Base-by-base conservation (phyloP, 495 filamentous ascomycete genomes). In the Beverwykella pulmonaria region DNA sequence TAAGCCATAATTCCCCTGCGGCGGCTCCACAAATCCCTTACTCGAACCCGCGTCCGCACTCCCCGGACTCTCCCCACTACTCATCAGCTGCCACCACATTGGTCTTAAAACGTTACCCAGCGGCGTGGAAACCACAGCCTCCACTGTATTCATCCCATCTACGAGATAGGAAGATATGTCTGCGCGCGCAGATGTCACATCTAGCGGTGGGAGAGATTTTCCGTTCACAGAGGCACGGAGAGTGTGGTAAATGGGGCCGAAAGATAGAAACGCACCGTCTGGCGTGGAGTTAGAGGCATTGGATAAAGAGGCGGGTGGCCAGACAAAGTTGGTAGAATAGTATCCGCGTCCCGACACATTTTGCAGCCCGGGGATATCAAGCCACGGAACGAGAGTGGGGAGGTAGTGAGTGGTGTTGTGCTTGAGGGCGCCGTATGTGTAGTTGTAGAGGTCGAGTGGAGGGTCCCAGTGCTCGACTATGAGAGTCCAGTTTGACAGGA, bases 281-380 rank as follows among this genome's bases (percentile, higher is more conserved):
- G 26, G 36, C n/a, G 55, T 59, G 10, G 34, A 23, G 23, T 53
- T 27, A 20, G 44, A 26, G 76, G 63, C 3, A 60, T 63, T 8
- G 79, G 76, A 7, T 85, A 75, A 23, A 61, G 20, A 32, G 26
- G 63, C 27, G 9, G 77, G 71, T 2, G 78, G 74, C 63, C 80
- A 79, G 8, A 44, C 61, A 32, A 86, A 76, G 0, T 72, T 71
- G 1, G 69, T 73, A 0, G 78, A 73, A 71, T 87, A 89, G 26
- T 90, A 80, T 0, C 81, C 84, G 2, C 82, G 77, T 0, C 86
- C 87, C 61, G 88, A 89, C 8, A 88, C 76, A 65, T 90, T 90
- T 61, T 80, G 83, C 1, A 84, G 75, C 67, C 81, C 80, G 25
- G 87, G 85, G 19, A 91, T 79, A 3, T 76, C 52, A 0, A 67